Evolutionary conservation across 2,329 filamentous ascomycete species (phyloP), one percentile per base, ranked within the genome.

Genomic region (Orbilia quercus): DNA sequence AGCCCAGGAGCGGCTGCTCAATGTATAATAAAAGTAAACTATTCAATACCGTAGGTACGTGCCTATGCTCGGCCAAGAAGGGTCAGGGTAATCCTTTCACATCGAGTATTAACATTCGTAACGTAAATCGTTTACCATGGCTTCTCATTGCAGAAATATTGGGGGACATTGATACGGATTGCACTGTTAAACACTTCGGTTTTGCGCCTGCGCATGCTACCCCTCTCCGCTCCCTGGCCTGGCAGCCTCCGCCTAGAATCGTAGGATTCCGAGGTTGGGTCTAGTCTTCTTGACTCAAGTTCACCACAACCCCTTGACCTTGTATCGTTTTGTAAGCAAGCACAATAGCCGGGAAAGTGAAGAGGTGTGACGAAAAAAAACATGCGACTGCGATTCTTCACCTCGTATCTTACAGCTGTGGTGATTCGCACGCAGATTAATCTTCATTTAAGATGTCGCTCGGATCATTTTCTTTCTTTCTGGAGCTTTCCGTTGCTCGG

Each of bases 101-200:
- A 7, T 36, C 16, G n/a, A n/a, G n/a, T n/a, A n/a, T n/a, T n/a
- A n/a, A n/a, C n/a, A 7, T 12, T 54, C 23, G 23, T 7, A 36
- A 54, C 60, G 23, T 7, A 48, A 44, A 31, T 64, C 51, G 40
- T 53, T 67, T 67, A 67, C 53, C 63, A 59, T 59, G 45, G 63
- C 54, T 67, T 58, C 34, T 23, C 58, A 23, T 9, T 51, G 42
- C 40, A 51, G 20, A 50, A 34, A 50, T 7, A 7, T 36, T 36
- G 7, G 34, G 7, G 11, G 38, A 42, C n/a, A 60, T 60, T 58
- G 58, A 62, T 62, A 53, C 45, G 22, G 47, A 40, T 25, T 44
- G 22, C 22, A 23, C 7, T 23, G 34, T n/a, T 48, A 20, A 42
- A 22, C 36, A 44, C 23, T 50, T 60, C n/a, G n/a, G n/a, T 31